phyloP scores from a whole-genome alignment of 1,139 yeast species.

The Taphrina confusa region DNA sequence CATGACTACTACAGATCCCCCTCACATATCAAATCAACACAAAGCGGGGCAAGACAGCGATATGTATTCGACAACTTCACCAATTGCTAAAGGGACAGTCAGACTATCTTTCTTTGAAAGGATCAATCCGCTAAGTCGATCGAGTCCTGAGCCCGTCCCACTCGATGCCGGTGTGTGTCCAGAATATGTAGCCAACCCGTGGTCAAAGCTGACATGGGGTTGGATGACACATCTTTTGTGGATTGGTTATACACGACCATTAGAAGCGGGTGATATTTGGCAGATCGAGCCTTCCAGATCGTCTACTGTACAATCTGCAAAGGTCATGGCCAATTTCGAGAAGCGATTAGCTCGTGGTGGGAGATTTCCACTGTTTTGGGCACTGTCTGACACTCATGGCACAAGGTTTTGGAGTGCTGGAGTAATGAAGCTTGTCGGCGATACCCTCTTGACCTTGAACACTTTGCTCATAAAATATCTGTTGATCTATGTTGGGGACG shows the following conservation, averaged over 20 bases:
- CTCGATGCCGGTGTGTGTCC: constrained; percentile 26
- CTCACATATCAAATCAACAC: too few species aligned
- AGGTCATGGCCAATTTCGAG: constrained; percentile 50
- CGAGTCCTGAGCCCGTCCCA: constrained; percentile 29
- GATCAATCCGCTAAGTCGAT: constrained; percentile 29
- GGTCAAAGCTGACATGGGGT: constrained; percentile 73
- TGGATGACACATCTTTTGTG: constrained; percentile 95
- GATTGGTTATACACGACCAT: constrained; percentile 68
- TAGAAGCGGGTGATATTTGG: constrained; percentile 65
- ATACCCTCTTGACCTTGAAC: constrained; percentile 55
- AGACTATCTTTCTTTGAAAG: neutral
- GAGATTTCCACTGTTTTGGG: constrained; percentile 48
- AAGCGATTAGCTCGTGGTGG: constrained; percentile 45
- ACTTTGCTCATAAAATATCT: constrained; percentile 57
- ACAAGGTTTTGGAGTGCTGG: constrained; percentile 54
- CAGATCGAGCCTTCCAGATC: constrained; percentile 52
- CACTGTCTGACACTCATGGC: constrained; percentile 61
- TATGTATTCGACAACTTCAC: too few species aligned
- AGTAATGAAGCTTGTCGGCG: constrained; percentile 52
- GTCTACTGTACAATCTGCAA: constrained; percentile 52
- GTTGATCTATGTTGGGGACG: constrained; percentile 52
- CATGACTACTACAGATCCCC: too few species aligned
- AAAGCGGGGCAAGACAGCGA: too few species aligned
- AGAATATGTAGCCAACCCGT: constrained; percentile 61
- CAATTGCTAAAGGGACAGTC: too few species aligned